These are phyloP conservation scores for Evernia prunastri DNA, from an alignment of 495 filamentous ascomycete species.

Conservation along the genomic window DNA sequence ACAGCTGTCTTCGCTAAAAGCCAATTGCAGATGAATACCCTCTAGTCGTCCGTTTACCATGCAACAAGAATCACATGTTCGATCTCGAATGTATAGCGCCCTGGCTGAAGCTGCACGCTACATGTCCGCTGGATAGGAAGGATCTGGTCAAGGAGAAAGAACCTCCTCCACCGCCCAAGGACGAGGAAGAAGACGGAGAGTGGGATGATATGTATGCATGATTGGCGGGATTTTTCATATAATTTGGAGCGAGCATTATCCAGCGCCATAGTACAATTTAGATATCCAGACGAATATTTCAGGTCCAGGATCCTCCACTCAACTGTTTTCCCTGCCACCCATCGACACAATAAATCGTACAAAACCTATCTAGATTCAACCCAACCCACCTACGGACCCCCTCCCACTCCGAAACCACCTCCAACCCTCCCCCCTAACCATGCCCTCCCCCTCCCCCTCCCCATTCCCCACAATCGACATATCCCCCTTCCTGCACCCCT, in stretches of 20 bases:
- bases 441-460: background rate
- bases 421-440: background rate
- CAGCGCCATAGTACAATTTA: background rate
- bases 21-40: constrained; percentile 51
- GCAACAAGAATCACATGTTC: constrained; percentile 73
- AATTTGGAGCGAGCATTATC: background rate
- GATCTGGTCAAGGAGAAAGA: constrained; percentile 67
- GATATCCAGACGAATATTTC: background rate
- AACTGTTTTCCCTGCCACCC: background rate
- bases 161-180: constrained; percentile 43
- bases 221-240: constrained; percentile 15
- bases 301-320: background rate
- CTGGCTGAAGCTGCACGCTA: constrained; percentile 83
- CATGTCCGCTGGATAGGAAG: constrained; percentile 79
- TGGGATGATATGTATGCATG: constrained; percentile 71
- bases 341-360: background rate
- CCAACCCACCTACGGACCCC: too few relatives aligned
- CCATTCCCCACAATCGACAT: constrained; percentile 14
- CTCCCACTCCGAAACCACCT: too few relatives aligned
- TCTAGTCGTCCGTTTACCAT: constrained; percentile 82
- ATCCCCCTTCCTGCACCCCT: constrained; percentile 9
- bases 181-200: constrained; percentile 43
- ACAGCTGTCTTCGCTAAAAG: background rate
- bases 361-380: background rate
- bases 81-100: constrained; percentile 93